Evolutionary conservation across 139 green algal genomes (phyloP).

Genomic region (Coccomyxa sp.): DNA sequence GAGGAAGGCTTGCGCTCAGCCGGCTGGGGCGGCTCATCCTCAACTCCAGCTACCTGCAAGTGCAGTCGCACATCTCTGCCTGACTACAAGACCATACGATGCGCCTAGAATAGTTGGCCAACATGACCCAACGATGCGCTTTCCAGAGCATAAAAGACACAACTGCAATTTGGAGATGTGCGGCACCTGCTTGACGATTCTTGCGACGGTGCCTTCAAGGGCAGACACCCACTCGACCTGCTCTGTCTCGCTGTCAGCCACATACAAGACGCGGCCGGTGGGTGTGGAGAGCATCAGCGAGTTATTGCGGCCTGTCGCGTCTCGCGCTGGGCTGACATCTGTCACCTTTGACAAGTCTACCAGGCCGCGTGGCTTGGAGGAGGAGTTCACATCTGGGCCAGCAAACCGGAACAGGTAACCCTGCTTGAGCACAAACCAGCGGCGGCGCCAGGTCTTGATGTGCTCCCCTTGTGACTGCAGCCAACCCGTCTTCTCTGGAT

Average conservation of each 20-base stretch:
- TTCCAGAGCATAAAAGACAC: no score
- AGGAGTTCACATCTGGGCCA: slow-evolving; percentile 47
- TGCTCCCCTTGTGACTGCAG: slow-evolving; percentile 83
- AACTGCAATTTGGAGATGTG: no score
- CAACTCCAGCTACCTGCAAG: slow-evolving; percentile 50
- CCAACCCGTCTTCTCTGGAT: slow-evolving; percentile 82
- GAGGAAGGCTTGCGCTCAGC: neutral
- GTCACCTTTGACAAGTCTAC: slow-evolving; percentile 75
- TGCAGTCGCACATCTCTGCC: neutral
- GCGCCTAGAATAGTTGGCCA: neutral
- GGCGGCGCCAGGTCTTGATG: slow-evolving; percentile 81
- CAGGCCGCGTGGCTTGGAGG: slow-evolving; percentile 73
- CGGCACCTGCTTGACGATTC: slow-evolving; percentile 54
- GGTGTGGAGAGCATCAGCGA: slow-evolving; percentile 78
- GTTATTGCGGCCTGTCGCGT: slow-evolving; percentile 58
- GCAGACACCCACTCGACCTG: slow-evolving; percentile 85
- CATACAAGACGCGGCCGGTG: slow-evolving; percentile 60
- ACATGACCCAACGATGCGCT: neutral
- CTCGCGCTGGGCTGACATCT: slow-evolving; percentile 59
- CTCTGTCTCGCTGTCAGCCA: slow-evolving; percentile 81
- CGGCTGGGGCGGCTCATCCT: slow-evolving; percentile 39
- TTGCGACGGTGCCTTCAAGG: slow-evolving; percentile 61
- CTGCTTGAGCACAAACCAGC: slow-evolving; percentile 93
- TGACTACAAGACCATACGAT: neutral
- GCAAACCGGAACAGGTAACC: slow-evolving; percentile 86